These are phyloP conservation scores for Phyllosticta citriasiana DNA, from an alignment of 2,329 filamentous ascomycete species.

Conservation along the genomic window DNA sequence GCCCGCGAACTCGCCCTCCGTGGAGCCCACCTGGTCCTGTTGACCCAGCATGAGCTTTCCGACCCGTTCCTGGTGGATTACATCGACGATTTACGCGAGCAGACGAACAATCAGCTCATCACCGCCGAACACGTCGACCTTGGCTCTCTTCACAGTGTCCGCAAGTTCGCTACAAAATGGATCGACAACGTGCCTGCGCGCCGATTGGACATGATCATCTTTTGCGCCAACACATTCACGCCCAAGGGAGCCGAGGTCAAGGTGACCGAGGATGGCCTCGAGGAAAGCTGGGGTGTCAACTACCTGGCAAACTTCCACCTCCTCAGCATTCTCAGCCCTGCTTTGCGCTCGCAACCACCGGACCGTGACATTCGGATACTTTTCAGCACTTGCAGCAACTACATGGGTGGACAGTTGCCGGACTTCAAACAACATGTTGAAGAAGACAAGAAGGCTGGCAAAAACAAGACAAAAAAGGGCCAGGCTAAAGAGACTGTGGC, in stretches of 20 bases:
- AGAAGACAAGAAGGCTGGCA: constrained; percentile 43
- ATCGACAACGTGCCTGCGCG: constrained; percentile 89
- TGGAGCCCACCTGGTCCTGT: constrained; percentile 82
- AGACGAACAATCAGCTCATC: constrained; percentile 74
- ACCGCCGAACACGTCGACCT: constrained; percentile 95
- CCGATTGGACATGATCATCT: constrained; percentile 78
- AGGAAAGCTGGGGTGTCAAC: constrained; percentile 89
- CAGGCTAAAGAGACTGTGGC: constrained; percentile 17
- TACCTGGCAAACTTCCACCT: constrained; percentile 95
- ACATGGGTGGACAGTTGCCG: constrained; percentile 66
- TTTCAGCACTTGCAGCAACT: constrained; percentile 77
- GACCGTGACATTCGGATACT: constrained; percentile 88
- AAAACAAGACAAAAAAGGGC: constrained; percentile 12
- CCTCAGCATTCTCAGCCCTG: constrained; percentile 80
- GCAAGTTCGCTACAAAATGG: constrained; percentile 93
- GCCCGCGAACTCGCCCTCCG: constrained; percentile 65
- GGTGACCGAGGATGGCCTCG: constrained; percentile 68
- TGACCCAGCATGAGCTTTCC: constrained; percentile 70
- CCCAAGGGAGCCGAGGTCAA: constrained; percentile 52
- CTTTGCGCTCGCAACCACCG: constrained; percentile 79
- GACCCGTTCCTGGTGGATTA: constrained; percentile 89
- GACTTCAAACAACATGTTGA: constrained; percentile 38
- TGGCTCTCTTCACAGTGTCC: constrained; percentile 76
- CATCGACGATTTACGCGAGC: constrained; percentile 73
- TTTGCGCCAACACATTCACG: constrained; percentile 73